These are phyloP conservation scores for Cornus suecica DNA, from an alignment of 148 eudicot species.

Conservation along the genomic window DNA sequence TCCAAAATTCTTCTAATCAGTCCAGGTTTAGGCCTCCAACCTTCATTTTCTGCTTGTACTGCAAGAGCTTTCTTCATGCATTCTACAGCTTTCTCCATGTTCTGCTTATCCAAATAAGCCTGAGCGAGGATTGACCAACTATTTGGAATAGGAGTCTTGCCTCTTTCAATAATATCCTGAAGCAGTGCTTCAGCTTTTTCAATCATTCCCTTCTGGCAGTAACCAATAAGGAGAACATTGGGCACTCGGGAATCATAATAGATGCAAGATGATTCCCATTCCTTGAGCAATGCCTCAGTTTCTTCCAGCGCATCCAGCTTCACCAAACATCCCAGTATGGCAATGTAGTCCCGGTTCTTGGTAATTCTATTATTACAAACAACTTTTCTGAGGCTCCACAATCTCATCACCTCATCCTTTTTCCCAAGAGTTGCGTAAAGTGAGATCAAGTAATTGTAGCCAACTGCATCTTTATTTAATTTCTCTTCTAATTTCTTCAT, in stretches of 20 bases:
- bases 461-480: constrained; percentile 16
- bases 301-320: constrained; percentile 16
- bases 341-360: constrained; percentile 31
- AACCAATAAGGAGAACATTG: constrained; percentile 7
- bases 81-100: constrained; percentile 34
- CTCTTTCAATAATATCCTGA: constrained; percentile 19
- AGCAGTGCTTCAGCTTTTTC: constrained; percentile 39
- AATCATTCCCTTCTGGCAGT: constrained; percentile 17
- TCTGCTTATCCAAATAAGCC: constrained; percentile 22
- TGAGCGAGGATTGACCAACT: constrained; percentile 36
- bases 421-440: constrained; percentile 34
- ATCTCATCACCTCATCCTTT: constrained; percentile 25
- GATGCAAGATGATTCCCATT: constrained; percentile 33
- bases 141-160: constrained; percentile 31
- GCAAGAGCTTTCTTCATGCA: constrained; percentile 43
- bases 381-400: constrained; percentile 31
- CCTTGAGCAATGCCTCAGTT: constrained; percentile 7
- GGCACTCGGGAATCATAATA: constrained; percentile 37
- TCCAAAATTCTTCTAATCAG: constrained; percentile 18
- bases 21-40: constrained; percentile 37
- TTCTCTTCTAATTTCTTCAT: constrained; percentile 31
- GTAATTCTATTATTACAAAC: constrained; percentile 23
- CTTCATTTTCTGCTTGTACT: constrained; percentile 20
- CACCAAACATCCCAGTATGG: constrained; percentile 15
- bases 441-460: constrained; percentile 19